Conservation (phyloP, 192 early-diverging fungal species). For the Paraglomus occultum region DNA sequence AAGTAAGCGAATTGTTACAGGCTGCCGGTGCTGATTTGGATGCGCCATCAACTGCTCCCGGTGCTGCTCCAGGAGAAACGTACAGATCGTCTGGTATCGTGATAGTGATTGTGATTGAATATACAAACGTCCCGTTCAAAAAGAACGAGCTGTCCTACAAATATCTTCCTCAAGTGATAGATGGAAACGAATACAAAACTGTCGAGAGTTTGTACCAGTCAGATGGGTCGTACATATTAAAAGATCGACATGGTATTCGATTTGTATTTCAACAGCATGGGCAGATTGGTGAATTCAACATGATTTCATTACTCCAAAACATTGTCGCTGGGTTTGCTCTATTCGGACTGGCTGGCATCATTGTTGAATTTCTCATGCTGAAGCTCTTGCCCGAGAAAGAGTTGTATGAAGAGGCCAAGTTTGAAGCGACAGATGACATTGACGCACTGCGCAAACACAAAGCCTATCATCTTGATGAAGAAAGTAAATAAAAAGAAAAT, state of each 20-base stretch:
- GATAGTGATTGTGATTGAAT: slow-evolving; percentile 43
- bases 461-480: background rate
- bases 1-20: slow-evolving; percentile 34
- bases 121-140: slow-evolving; percentile 28
- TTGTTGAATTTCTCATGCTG: slow-evolving; percentile 41
- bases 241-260: slow-evolving; percentile 41
- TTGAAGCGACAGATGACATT: slow-evolving; percentile 29
- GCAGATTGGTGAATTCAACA: slow-evolving; percentile 37
- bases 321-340: slow-evolving; percentile 40
- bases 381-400: slow-evolving; percentile 39
- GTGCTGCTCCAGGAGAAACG: slow-evolving; percentile 26
- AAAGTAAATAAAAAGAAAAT: background rate
- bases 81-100: slow-evolving; percentile 40
- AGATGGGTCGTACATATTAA: slow-evolving; percentile 29
- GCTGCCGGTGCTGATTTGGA: slow-evolving; percentile 39
- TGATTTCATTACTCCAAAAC: slow-evolving; percentile 39
- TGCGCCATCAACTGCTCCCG: slow-evolving; percentile 8
- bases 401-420: slow-evolving; percentile 31
- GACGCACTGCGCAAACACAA: background rate
- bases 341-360: slow-evolving; percentile 37
- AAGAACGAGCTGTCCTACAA: slow-evolving; percentile 36
- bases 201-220: slow-evolving; percentile 39
- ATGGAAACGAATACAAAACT: slow-evolving; percentile 42
- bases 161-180: slow-evolving; percentile 41
- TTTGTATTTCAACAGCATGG: slow-evolving; percentile 43